Percentiles rank a stretch among this genome's conserved stretches.
phyloP scores from a whole-genome alignment of 345 rosid genomes.

The Sisymbrium altissimum region DNA sequence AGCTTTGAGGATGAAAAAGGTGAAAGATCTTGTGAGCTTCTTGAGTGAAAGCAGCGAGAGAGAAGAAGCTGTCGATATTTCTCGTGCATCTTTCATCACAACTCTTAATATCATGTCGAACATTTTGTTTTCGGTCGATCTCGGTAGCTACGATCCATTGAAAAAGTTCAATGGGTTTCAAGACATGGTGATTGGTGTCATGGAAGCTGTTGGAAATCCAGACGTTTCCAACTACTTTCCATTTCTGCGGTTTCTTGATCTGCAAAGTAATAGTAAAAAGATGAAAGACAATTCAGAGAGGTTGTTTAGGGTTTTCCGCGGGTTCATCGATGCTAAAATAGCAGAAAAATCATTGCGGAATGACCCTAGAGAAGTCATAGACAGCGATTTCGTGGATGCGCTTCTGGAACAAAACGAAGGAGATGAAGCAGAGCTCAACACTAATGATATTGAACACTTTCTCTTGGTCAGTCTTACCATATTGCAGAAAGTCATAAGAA shows the following conservation, averaged over 20 bases:
- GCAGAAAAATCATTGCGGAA: not conserved
- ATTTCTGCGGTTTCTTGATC: constrained; percentile 37
- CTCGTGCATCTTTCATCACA: constrained; percentile 1
- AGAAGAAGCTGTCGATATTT: constrained; percentile 9
- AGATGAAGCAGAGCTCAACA: constrained; percentile 21
- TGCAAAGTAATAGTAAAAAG: constrained; percentile 32
- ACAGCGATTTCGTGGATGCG: constrained; percentile 35
- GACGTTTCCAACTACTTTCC: constrained; percentile 50
- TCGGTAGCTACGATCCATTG: constrained; percentile 12
- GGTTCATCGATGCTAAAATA: constrained; percentile 16
- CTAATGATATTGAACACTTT: constrained; percentile 26
- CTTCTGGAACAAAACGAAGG: constrained; percentile 30
- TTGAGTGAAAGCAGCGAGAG: constrained; percentile 4
- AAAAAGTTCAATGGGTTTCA: constrained; percentile 25
- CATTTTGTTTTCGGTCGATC: not conserved
- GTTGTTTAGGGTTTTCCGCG: constrained; percentile 30
- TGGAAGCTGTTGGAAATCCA: constrained; percentile 43
- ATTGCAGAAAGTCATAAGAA: not conserved
- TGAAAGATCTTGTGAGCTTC: not conserved
- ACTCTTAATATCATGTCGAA: not conserved
- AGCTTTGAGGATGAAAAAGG: not conserved
- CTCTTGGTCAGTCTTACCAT: constrained; percentile 30
- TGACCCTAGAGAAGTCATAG: not conserved
- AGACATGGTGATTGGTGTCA: constrained; percentile 27
- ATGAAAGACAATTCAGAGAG: not conserved